A percentile compares a stretch with the other conserved stretches of the same genome.
Evolutionary conservation across 2,329 filamentous ascomycete genomes (phyloP).

Genomic region (Fusarium verrucosum): DNA sequence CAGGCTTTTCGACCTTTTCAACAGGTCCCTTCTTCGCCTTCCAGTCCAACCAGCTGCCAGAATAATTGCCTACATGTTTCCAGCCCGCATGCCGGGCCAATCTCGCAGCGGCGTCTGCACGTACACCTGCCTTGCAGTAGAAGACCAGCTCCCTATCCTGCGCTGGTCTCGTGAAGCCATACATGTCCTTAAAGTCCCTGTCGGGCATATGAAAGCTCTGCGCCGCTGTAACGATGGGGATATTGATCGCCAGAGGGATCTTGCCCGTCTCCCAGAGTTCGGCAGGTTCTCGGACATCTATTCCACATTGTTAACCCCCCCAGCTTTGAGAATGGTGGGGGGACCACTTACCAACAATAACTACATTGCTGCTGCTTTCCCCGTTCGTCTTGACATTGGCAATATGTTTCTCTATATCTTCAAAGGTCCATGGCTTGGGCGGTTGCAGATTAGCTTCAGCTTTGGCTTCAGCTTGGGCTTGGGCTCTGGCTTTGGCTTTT

Average conservation of each 20-base stretch:
- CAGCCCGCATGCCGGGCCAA: slow-evolving; percentile 83
- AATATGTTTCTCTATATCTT: slow-evolving; percentile 57
- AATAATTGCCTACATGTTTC: slow-evolving; percentile 74
- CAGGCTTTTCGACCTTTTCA: slow-evolving; percentile 42
- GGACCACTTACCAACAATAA: slow-evolving; percentile 59
- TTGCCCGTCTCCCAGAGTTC: slow-evolving; percentile 72
- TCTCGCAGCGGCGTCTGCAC: slow-evolving; percentile 79
- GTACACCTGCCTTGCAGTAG: slow-evolving; percentile 92
- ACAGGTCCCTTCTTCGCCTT: slow-evolving; percentile 71
- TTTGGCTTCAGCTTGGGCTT: background rate
- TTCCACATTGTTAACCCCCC: background rate
- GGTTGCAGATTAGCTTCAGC: background rate
- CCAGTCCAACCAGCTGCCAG: slow-evolving; percentile 87
- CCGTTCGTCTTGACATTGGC: slow-evolving; percentile 33
- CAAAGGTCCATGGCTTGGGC: slow-evolving; percentile 60
- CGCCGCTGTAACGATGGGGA: slow-evolving; percentile 79
- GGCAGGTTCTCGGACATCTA: slow-evolving; percentile 76
- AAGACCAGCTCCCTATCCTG: slow-evolving; percentile 74
- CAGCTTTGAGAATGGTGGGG: background rate
- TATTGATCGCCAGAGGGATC: slow-evolving; percentile 84
- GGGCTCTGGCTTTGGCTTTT: slow-evolving; percentile 1
- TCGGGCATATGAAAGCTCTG: slow-evolving; percentile 80
- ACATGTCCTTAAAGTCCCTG: slow-evolving; percentile 84
- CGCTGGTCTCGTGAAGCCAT: slow-evolving; percentile 76
- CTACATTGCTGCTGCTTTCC: too few relatives aligned